phyloP scores from a whole-genome alignment of 116 monocot species.

The Zostera marina region DNA sequence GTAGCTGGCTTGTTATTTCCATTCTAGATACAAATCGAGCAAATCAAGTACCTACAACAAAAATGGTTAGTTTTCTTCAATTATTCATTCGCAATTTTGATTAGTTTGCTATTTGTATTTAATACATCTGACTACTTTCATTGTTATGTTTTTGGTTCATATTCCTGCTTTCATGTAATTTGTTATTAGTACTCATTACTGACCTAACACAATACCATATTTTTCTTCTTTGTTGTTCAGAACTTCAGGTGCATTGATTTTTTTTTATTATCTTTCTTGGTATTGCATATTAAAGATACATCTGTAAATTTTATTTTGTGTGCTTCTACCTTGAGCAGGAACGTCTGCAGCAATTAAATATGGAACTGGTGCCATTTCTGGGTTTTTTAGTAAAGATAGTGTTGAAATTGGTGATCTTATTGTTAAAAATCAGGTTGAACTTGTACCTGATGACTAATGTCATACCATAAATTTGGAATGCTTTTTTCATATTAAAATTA shows the following conservation, averaged over 20 bases:
- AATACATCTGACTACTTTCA: too few species aligned
- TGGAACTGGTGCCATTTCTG: conserved; percentile 76
- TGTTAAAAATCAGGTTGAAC: conserved; percentile 60
- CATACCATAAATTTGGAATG: neutral
- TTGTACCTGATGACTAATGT: neutral
- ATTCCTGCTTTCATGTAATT: too few species aligned
- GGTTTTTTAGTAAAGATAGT: conserved; percentile 68
- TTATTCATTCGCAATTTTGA: too few species aligned
- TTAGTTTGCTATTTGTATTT: too few species aligned
- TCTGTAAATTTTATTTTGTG: neutral
- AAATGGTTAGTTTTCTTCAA: conserved; percentile 29
- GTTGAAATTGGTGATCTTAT: conserved; percentile 54
- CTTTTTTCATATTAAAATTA: neutral
- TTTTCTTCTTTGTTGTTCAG: too few species aligned
- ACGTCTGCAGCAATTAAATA: conserved; percentile 73
- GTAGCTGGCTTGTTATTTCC: conserved; percentile 67
- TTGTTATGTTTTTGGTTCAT: too few species aligned
- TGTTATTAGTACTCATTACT: too few species aligned
- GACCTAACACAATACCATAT: too few species aligned
- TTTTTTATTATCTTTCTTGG: neutral
- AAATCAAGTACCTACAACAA: conserved; percentile 51
- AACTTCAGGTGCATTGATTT: too few species aligned
- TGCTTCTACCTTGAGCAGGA: conserved; percentile 21
- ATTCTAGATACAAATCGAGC: conserved; percentile 56
- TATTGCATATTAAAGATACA: neutral